Evolutionary conservation across 805 yeast genomes (phyloP), one percentile per base, ranked within the genome.

Genomic region (Schwanniomyces sp.): DNA sequence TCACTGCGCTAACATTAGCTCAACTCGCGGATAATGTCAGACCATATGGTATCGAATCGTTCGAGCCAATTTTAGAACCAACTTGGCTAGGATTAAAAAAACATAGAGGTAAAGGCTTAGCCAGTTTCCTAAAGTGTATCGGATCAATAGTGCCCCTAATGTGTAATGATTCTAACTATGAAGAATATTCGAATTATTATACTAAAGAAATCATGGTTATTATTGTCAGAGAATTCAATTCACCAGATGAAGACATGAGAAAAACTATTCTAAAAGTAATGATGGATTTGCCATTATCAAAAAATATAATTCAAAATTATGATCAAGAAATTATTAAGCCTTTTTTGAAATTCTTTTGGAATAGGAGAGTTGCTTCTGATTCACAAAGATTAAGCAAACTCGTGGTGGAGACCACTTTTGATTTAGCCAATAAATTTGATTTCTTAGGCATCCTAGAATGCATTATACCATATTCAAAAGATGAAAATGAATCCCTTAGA

Each of bases 11-110:
- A 30, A 84, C 96, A 0, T 58, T 91, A 1, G 71, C 91, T 0
- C 78, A 85, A 1, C 64, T 92, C 29, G 97, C 97, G 0, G 91
- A 88, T 43, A 84, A 88, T 7, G 80, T 90, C 4, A 74, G 81
- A 18, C 98, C 98, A 0, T 89, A 86, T 66, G 99, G 98, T 40
- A 86, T 88, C 46, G 97, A 89, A 56, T 82, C 92, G 0, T 91
- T 92, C 62, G 95, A 91, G 56, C 66, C 68, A 0, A 74, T 84
- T 0, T 60, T 92, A 30, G 92, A 88, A 46, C 87, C 90, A 0
- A 67, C 89, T 5, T 91, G 97, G 96, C 66, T 71, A 9, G 97
- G 96, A 4, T 78, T 89, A 21, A 77, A 82, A 40, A 76, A 76
- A 34, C 94, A 88, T 52, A 73, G 96, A 51, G 97, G 97, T 4